phyloP scores from a whole-genome alignment of 2,329 filamentous ascomycete genomes.

The Fusarium torulosum region DNA sequence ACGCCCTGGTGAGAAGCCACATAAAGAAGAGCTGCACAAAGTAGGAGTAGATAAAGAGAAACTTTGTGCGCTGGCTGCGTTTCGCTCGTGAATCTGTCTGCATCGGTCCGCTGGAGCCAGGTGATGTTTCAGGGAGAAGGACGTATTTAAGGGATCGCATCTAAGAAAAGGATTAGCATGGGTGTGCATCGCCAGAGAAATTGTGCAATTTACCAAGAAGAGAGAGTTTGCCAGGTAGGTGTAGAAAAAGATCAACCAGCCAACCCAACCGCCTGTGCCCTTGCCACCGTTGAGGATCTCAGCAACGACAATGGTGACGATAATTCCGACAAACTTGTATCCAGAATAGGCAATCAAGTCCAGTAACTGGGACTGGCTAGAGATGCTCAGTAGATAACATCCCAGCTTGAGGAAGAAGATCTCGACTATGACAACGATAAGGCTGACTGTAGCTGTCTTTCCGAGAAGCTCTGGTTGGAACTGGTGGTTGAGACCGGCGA shows the following conservation, averaged over 20 bases:
- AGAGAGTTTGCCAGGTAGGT: conserved; percentile 95
- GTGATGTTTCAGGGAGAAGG: conserved; percentile 84
- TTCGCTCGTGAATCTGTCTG: conserved; percentile 83
- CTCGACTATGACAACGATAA: conserved; percentile 86
- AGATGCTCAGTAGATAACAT: conserved; percentile 93
- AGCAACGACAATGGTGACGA: conserved; percentile 84
- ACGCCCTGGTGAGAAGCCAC: conserved; percentile 74
- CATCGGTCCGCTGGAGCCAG: conserved; percentile 73
- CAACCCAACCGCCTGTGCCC: conserved; percentile 87
- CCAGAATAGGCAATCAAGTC: conserved; percentile 96
- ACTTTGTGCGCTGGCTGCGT: conserved; percentile 88
- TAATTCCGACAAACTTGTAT: conserved; percentile 98
- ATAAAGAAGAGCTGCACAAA: conserved; percentile 94
- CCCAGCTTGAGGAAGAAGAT: conserved; percentile 92
- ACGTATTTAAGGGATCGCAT: conserved; percentile 97
- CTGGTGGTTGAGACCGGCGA: conserved; percentile 88
- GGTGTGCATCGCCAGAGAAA: neutral
- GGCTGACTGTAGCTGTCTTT: conserved; percentile 85
- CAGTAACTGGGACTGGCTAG: conserved; percentile 90
- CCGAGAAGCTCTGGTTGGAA: conserved; percentile 96
- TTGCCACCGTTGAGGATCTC: conserved; percentile 82
- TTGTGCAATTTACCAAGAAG: conserved; percentile 78
- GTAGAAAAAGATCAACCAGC: conserved; percentile 91
- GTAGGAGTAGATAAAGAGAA: conserved; percentile 94
- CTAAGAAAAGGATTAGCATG: conserved; percentile 59